Base-by-base conservation (phyloP, 805 yeast genomes). In the Kodamaea neixiangensis region DNA sequence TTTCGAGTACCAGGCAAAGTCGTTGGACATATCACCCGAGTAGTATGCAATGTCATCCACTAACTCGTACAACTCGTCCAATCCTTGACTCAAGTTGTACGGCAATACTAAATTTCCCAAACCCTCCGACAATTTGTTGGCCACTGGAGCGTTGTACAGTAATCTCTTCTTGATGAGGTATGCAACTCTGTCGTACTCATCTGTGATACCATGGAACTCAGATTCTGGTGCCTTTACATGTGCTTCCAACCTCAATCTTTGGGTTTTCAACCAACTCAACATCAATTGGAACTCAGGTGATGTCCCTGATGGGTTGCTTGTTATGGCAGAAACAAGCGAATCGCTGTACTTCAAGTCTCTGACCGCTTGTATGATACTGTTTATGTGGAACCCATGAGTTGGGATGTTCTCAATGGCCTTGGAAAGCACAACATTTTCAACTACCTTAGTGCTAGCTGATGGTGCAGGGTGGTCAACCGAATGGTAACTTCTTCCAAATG, bases 1-100 rank as follows among this genome's bases (percentile, higher is more conserved):
- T 63, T 91, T 88, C n/a, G 96, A 75, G 67, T 93, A 93, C 99
- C 99, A 93, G 3, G 89, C 86, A 64, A 87, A 85, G 66, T 90
- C 97, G 56, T 83, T 83, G 17, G 94, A 80, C 48, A 67, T 62
- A 63, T 92, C 97, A 9, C 92, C 94, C 0, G 96, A 83, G 58
- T 81, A 83, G 66, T 70, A 90, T 42, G 89, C 80, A 52, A 93
- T 76, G 63, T 94, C 98, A 69, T 93, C 98, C 10, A 90, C 78
- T 50, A 92, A 75, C 47, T 81, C 78, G 58, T 84, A 87, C 50
- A 94, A 77, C 61, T 89, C 96, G 34, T 79, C 80, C 46, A 87
- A 59, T 0, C 94, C 81, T 22, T 63, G 58, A 3, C 73, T 64
- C 29, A 86, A 44, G 62, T 88, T 86, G 47, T 78, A 76, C 1